Evolutionary conservation across 257 asterid genomes (phyloP), one percentile per base, ranked within the genome.

Genomic region (Gentiana straminea): DNA sequence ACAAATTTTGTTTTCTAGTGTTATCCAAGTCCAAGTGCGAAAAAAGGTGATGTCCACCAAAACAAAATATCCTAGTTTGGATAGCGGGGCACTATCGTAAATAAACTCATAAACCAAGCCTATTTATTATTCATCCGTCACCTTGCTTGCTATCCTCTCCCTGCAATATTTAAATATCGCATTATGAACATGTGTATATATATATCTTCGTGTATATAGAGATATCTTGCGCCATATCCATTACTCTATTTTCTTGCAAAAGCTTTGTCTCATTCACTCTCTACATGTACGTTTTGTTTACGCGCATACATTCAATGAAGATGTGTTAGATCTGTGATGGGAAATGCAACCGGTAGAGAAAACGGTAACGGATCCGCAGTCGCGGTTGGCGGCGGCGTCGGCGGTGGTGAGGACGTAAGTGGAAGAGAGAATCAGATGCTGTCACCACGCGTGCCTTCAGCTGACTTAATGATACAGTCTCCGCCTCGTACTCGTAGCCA

Each of bases 271-370:
- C 52, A 58, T 61, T 55, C 67, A 66, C 73, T 48, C 63, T 54
- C 33, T 47, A 49, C 35, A 38, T 49, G 35, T 50, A 43, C 55
- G 57, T 58, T 41, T 35, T 12, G 49, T 32, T 33, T 46, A 35
- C 33, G 60, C 24, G 0, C 46, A 44, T 32, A 35, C 15, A 34
- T 10, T 38, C 8, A 7, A 51, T 35, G 10, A 12, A 51, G 5
- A 24, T 24, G 24, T 24, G 51, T 50, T 38, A 52, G 53, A 49
- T 35, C 36, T 41, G 33, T 35, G 13, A 89, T 89, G 97, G 97
- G 97, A 5, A 89, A 89, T 78, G 84, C 83, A 13, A 79, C 65
- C 52, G 94, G 75, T 9, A 81, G 73, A 74, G 90, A 74, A 58
- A 88, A 69, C 32, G 69, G 71, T 43, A 35, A 51, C 48, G 73